A percentile compares a stretch with the other conserved stretches of the same genome.
Evolutionary conservation across 352 stramenopile species (phyloP).

Genomic region (Pythium volutum): DNA sequence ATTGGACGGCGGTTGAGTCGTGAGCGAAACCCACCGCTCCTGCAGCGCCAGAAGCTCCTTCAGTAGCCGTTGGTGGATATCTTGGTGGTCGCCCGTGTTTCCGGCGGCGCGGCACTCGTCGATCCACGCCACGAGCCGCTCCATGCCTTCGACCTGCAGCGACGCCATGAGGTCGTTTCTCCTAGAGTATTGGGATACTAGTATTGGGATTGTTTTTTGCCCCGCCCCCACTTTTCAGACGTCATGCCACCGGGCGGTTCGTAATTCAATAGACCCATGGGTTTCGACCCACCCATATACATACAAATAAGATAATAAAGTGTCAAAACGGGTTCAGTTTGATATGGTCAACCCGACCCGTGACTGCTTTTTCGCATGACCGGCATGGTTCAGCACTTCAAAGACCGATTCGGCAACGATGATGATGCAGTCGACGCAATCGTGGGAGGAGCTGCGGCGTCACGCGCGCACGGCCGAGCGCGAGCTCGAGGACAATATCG

Average conservation of each 20-base stretch:
- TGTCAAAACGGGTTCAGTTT: neutral
- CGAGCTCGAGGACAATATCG: conserved; percentile 81
- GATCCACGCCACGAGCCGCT: conserved; percentile 28
- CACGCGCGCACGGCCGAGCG: conserved; percentile 68
- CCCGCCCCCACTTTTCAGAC: neutral
- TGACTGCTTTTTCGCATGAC: neutral
- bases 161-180: conserved; percentile 18
- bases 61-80: conserved; percentile 27
- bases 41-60: conserved; percentile 56
- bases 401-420: conserved; percentile 7
- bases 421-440: conserved; percentile 62
- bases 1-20: conserved; percentile 16
- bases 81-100: conserved; percentile 16
- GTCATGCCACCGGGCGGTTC: conserved; percentile 23
- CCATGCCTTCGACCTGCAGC: conserved; percentile 10
- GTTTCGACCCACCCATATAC: conserved; percentile 3
- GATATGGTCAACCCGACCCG: neutral
- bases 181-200: neutral
- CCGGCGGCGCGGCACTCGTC: conserved; percentile 24
- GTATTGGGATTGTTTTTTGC: neutral
- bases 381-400: conserved; percentile 19
- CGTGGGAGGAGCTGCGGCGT: conserved; percentile 78
- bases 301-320: conserved; percentile 6
- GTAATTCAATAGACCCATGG: conserved; percentile 20
- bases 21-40: conserved; percentile 46